Conservation (phyloP, 345 rosid genomes). For the Eucalyptus regnans region DNA sequence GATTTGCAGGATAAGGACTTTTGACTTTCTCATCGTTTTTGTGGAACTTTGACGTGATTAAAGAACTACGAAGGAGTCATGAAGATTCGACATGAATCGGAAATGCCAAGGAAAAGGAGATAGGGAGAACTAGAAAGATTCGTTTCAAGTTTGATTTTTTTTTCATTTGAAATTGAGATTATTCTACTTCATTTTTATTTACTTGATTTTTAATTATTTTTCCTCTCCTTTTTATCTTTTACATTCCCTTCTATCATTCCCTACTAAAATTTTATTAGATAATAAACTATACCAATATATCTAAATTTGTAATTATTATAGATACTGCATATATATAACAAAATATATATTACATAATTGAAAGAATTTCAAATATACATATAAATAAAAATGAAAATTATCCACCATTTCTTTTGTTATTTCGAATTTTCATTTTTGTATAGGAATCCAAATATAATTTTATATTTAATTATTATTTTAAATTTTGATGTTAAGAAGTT, state of each 20-base stretch:
- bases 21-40: accelerated
- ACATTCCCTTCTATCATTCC: background rate
- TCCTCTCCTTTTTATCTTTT: background rate
- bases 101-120: background rate
- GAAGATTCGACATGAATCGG: background rate
- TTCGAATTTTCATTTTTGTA: accelerated
- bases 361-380: too few relatives aligned
- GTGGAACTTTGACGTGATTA: background rate
- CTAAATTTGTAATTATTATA: too few relatives aligned
- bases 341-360: too few relatives aligned
- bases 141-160: background rate
- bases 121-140: accelerated
- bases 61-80: background rate
- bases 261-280: too few relatives aligned
- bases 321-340: too few relatives aligned
- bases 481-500: accelerated
- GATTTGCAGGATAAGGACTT: accelerated
- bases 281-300: too few relatives aligned
- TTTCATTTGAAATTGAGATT: accelerated
- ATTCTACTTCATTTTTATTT: background rate
- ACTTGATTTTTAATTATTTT: too few relatives aligned
- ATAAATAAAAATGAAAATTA: too few relatives aligned
- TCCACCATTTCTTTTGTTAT: background rate
- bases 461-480: too few relatives aligned
- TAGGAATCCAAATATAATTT: background rate